These are phyloP conservation scores for Naegleria gruberi DNA, from an alignment of 208 protist species.

Conservation along the genomic window DNA sequence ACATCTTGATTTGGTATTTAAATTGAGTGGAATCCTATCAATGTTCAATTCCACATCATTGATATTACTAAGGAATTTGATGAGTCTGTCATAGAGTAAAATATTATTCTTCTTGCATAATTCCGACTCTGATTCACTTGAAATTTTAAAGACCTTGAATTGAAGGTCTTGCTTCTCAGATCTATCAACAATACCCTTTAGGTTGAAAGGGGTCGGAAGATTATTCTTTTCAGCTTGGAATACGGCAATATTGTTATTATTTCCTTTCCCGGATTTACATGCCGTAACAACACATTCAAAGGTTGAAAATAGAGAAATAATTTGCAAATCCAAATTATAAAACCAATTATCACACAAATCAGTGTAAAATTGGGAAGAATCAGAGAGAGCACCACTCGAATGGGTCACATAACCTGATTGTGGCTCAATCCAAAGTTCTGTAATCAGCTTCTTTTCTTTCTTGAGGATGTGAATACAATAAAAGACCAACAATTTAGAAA, in stretches of 20 bases:
- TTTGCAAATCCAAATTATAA: not conserved
- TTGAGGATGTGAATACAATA: not conserved
- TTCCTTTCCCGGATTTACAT: not conserved
- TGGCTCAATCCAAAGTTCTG: conserved; percentile 8
- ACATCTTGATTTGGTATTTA: not conserved
- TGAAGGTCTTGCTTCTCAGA: not conserved
- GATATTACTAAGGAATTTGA: not conserved
- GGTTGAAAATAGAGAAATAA: not conserved
- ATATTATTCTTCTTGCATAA: not conserved
- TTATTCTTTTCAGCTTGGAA: not conserved
- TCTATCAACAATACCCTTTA: not conserved
- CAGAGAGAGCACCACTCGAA: not conserved
- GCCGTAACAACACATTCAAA: not conserved
- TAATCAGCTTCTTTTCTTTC: not conserved
- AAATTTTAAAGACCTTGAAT: not conserved
- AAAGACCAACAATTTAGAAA: not conserved
- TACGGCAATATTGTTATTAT: not conserved
- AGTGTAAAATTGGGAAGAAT: not conserved
- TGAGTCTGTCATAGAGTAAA: not conserved
- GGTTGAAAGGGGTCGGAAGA: not conserved
- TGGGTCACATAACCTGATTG: not conserved
- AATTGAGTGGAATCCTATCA: not conserved
- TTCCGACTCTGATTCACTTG: not conserved
- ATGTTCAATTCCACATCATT: not conserved
- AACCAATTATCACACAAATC: not conserved